phyloP scores from a whole-genome alignment of 345 rosid species.

The Camelina hispida region DNA sequence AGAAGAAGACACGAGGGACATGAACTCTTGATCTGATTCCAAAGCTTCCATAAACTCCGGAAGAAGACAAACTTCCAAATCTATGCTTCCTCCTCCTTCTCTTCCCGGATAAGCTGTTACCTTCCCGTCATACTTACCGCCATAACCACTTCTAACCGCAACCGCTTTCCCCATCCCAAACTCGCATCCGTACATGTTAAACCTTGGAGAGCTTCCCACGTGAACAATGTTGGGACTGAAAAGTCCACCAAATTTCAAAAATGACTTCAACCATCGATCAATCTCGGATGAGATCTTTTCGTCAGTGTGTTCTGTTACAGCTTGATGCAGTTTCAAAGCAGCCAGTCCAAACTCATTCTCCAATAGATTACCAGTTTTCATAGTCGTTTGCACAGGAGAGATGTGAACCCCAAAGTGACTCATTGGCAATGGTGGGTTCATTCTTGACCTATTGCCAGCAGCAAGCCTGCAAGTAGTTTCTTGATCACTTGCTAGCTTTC shows the following conservation, averaged over 20 bases:
- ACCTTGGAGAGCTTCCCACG: constrained; percentile 85
- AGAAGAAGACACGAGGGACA: constrained; percentile 40
- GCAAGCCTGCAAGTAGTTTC: constrained; percentile 57
- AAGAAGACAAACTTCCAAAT: constrained; percentile 70
- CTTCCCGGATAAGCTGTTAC: constrained; percentile 63
- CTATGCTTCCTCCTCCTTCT: constrained; percentile 70
- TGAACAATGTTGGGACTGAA: constrained; percentile 50
- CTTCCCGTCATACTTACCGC: constrained; percentile 67
- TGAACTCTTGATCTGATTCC: constrained; percentile 62
- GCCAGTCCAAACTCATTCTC: constrained; percentile 60
- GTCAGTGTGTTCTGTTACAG: constrained; percentile 50
- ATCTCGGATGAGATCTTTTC: constrained; percentile 42
- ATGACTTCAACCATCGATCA: constrained; percentile 43
- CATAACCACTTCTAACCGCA: constrained; percentile 71
- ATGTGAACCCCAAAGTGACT: constrained; percentile 64
- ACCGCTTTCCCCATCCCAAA: constrained; percentile 81
- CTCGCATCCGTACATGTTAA: constrained; percentile 69
- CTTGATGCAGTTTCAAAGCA: constrained; percentile 63
- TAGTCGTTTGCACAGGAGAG: constrained; percentile 32
- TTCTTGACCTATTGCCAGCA: constrained; percentile 53
- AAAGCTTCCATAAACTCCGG: constrained; percentile 61
- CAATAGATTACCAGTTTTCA: constrained; percentile 52
- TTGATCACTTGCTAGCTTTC: constrained; percentile 46
- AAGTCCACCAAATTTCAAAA: constrained; percentile 17
- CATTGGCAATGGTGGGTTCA: constrained; percentile 55